Evolutionary conservation across 2,329 filamentous ascomycete species (phyloP).

Genomic region (Blastomyces emzantsi): DNA sequence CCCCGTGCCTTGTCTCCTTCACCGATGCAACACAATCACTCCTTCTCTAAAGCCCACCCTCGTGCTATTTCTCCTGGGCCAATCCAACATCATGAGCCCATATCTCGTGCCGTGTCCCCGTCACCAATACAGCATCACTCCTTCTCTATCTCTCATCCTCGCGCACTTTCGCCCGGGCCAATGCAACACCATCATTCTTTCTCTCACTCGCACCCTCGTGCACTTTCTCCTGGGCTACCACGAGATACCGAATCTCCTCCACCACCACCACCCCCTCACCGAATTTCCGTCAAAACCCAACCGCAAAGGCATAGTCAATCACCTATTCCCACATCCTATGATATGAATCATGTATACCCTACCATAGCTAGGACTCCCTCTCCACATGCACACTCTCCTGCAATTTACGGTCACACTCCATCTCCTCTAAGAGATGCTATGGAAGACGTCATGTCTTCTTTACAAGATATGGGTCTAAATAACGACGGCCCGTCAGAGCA

Average conservation of each 20-base stretch:
- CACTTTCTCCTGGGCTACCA: neutral
- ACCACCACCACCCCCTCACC: slow-evolving; percentile 71
- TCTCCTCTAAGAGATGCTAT: slow-evolving; percentile 90
- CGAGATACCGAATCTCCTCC: slow-evolving; percentile 52
- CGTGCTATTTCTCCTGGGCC: slow-evolving; percentile 2
- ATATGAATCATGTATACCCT: slow-evolving; percentile 36
- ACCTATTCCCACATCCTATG: slow-evolving; percentile 28
- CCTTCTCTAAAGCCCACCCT: slow-evolving; percentile 15
- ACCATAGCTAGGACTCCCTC: slow-evolving; percentile 40
- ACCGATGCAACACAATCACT: neutral
- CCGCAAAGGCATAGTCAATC: slow-evolving; percentile 18
- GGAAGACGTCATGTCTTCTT: slow-evolving; percentile 94
- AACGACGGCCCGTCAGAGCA: slow-evolving; percentile 44
- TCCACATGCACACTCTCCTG: slow-evolving; percentile 51
- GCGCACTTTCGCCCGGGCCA: neutral
- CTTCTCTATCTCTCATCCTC: slow-evolving; percentile 7
- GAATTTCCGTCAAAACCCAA: slow-evolving; percentile 43
- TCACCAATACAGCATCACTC: neutral
- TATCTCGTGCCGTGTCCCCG: slow-evolving; percentile 3
- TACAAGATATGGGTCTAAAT: slow-evolving; percentile 72
- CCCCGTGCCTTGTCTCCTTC: neutral
- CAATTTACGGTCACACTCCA: slow-evolving; percentile 62
- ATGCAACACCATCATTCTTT: slow-evolving; percentile 1
- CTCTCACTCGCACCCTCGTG: slow-evolving; percentile 5
- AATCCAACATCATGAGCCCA: neutral